Conservation (phyloP, 345 rosid species). For the Ailanthus altissimus region DNA sequence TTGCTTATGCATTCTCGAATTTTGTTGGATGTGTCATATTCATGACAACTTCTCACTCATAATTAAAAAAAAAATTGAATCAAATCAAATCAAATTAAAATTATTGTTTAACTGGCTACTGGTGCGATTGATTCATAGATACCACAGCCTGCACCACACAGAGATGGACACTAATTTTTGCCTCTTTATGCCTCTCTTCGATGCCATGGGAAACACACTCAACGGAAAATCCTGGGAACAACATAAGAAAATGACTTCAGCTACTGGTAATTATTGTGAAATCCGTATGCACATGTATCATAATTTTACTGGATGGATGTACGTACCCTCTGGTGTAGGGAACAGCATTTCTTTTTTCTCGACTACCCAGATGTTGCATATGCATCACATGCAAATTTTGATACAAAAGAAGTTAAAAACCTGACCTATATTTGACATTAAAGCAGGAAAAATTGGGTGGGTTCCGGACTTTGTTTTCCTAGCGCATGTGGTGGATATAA, state of each 20-base stretch:
- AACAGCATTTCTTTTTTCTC: not conserved
- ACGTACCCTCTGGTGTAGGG: not conserved
- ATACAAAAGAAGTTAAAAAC: not conserved
- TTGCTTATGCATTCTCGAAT: not conserved
- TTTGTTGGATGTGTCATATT: not conserved
- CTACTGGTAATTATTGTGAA: conserved; percentile 42
- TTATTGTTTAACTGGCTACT: not conserved
- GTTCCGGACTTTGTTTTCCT: conserved; percentile 93
- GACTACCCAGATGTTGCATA: not conserved
- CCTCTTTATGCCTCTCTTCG: conserved; percentile 94
- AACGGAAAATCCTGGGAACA: conserved; percentile 73
- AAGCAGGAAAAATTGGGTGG: conserved; percentile 46
- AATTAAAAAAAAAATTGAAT: no score
- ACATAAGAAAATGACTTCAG: conserved; percentile 51
- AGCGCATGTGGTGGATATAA: conserved; percentile 82
- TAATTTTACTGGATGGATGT: no score
- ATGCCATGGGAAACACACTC: conserved; percentile 70
- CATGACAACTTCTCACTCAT: not conserved
- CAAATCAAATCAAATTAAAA: no score
- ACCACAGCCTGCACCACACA: conserved; percentile 82
- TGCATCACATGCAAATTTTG: not conserved
- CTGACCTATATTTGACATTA: not conserved
- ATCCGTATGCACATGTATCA: not conserved
- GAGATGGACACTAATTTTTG: conserved; percentile 84
- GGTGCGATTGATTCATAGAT: conserved; percentile 44